Base-by-base conservation (phyloP, 257 asterid species). In the Thymus quinquecostatus region DNA sequence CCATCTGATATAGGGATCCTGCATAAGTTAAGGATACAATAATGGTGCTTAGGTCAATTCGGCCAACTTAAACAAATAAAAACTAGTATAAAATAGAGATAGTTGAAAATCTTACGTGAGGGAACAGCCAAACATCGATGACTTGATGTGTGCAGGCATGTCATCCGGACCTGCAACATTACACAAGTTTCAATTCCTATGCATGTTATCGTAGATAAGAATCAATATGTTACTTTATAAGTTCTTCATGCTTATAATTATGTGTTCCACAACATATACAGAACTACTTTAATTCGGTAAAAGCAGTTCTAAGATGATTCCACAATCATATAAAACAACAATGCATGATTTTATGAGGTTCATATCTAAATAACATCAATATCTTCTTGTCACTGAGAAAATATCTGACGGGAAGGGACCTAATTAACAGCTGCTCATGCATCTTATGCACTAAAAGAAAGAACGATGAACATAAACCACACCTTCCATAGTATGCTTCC, bases 101-200 rank as follows among this genome's bases (percentile, higher is more conserved):
- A 36, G 41, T 36, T 36, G 41, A 36, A 36, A 36, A 4, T 0
- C 85, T 27, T 65, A 91, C 99, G 84, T 87, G 64, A 94, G 90
- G 34, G 89, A 74, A 84, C 98, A 94, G 77, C 99, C 99, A 78
- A 94, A 89, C 97, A 94, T 91, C 28, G 98, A 94, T 75, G 99
- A 94, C 85, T 94, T 94, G 82, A 94, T 88, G 60, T 91, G 98
- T 48, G 99, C 97, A 3, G 97, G 99, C 99, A 94, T 94, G 87
- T 91, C 99, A 79, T 94, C 99, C 32, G 97, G 97, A 68, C 97
- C 99, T 94, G 91, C 77, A 79, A 76, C 72, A 78, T 74, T 58
- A 57, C 74, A 74, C 2, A 43, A 68, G 33, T 33, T 68, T 21
- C 73, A 48, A 76, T 59, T 47, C 71, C 56, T 10, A 48, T 21